phyloP scores from a whole-genome alignment of 164 flowering plant species.

The Taxillus chinensis region DNA sequence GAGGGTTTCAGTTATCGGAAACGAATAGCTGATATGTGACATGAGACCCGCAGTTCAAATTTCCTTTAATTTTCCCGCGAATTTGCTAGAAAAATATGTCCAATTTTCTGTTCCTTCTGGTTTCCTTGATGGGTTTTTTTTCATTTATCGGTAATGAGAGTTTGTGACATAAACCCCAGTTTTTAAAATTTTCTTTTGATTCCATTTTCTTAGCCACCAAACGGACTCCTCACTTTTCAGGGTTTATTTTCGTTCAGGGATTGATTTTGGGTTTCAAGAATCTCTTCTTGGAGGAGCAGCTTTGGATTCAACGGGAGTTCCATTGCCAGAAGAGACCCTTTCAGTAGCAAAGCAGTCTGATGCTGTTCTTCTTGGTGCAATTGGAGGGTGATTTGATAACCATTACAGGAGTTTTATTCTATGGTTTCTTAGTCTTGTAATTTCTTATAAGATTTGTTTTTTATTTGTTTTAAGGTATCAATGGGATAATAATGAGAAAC shows the following conservation, averaged over 20 bases:
- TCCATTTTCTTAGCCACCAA: not conserved
- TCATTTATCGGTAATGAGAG: not conserved
- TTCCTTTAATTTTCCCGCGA: not conserved
- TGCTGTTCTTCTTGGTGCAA: slow-evolving; percentile 95
- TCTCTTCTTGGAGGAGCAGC: slow-evolving; percentile 45
- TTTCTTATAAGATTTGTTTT: not conserved
- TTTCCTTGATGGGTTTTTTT: not conserved
- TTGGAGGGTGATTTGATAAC: slow-evolving; percentile 65
- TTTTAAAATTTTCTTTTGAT: too few relatives aligned
- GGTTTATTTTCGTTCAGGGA: slow-evolving; percentile 26
- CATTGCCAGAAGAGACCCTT: slow-evolving; percentile 81
- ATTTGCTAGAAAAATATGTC: not conserved
- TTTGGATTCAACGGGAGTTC: slow-evolving; percentile 78
- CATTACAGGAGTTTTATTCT: not conserved
- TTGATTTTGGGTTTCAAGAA: slow-evolving; percentile 43
- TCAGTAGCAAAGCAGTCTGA: slow-evolving; percentile 58
- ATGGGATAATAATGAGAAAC: slow-evolving; percentile 86
- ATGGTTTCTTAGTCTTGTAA: not conserved
- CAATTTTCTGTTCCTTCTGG: not conserved
- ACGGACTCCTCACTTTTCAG: not conserved
- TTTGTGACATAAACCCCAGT: not conserved
- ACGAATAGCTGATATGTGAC: not conserved
- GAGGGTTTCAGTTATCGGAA: too few relatives aligned
- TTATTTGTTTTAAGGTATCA: slow-evolving; percentile 49
- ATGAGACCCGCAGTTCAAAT: not conserved